Base-by-base conservation (phyloP, 495 filamentous ascomycete genomes). In the Cladorrhinum samala region DNA sequence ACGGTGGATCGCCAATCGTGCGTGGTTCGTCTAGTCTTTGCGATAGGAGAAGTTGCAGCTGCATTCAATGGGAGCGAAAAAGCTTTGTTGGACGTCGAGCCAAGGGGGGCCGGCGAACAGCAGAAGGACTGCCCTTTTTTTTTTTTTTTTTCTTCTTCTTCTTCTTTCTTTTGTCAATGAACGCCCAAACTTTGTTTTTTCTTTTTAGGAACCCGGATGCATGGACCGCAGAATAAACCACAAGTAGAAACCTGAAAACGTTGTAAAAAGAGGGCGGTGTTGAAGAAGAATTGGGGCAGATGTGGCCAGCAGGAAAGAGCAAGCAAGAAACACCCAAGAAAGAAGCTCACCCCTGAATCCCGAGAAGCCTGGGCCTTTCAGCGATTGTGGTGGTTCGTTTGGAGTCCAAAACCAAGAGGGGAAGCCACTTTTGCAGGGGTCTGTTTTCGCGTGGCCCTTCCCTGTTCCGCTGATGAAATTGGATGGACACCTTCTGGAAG, bases 391-490 rank as follows among this genome's bases (percentile, higher is more conserved):
- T 41, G 39, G 39, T n/a, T 41, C 17, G 39, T 46, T n/a, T 13
- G 45, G 24, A 47, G 45, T 47, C 24, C n/a, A 47, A 24, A 21
- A 24, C 7, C 19, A 24, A 5, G 43, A 18, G 41, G n/a, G 42
- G 42, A 45, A 37, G 42, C 42, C 42, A 45, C 45, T 47, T 45
- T 45, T 47, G 45, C 45, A 47, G 45, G 45, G 45, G 24, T 47
- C 45, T 27, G 14, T 17, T 21, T 21, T 14, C 43, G 21, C 18
- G 18, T 46, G 43, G 21, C 20, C n/a, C 11, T 33, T 33, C 27
- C 27, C 27, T 11, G 27, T 33, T 33, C 27, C 5, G 27, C 11
- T 6, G 27, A 25, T 14, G 19, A 46, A 21, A 46, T n/a, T 46
- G 19, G 18, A 11, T 46, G 11, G 39, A n/a, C 39, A 41, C 39